Base-by-base conservation (phyloP, 352 stramenopile genomes). In the Phytophthora tubulina region DNA sequence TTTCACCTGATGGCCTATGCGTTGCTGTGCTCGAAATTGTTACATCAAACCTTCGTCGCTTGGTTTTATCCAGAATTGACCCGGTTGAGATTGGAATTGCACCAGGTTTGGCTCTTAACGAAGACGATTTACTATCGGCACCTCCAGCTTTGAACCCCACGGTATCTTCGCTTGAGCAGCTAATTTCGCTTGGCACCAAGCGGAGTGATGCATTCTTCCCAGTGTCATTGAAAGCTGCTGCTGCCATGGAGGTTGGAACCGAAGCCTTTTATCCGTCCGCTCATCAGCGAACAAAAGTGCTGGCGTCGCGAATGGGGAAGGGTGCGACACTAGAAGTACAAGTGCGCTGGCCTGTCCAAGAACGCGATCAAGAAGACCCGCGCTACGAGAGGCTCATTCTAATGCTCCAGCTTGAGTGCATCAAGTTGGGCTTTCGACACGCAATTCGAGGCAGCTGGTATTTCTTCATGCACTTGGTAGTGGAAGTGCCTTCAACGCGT, bases 391-490 rank as follows among this genome's bases (percentile, higher is more conserved):
- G 90, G 2, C 81, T 96, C 7, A 85, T 96, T 35, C 70, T 96
- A n/a, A 91, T 96, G 80, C 78, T 96, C 15, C 90, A 96, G 65
- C 85, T 96, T 27, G 86, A 94, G 65, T 96, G 90, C 57, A 94
- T 95, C 59, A 84, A 85, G 41, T 75, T 85, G 50, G 84, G 85
- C 6, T 79, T 93, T 63, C 81, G 70, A 50, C 84, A 96, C 49
- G 76, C 86, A 14, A 86, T 96, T 57, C 85, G 90, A 45, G 90
- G 90, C 8, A 88, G 74, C 31, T 96, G 90, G 90, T 78, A 82
- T 55, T 93, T 95, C 35, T 96, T 94, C 73, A 89, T 96, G 80
- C 90, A 96, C 58, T 71, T 96, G 44, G 60, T 96, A 21, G 78
- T 96, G 14, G 73, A 94, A 68, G 78, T 96, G 6, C 89, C 88